Base-by-base conservation (phyloP, 345 rosid genomes). In the Aurinia saxatilis region DNA sequence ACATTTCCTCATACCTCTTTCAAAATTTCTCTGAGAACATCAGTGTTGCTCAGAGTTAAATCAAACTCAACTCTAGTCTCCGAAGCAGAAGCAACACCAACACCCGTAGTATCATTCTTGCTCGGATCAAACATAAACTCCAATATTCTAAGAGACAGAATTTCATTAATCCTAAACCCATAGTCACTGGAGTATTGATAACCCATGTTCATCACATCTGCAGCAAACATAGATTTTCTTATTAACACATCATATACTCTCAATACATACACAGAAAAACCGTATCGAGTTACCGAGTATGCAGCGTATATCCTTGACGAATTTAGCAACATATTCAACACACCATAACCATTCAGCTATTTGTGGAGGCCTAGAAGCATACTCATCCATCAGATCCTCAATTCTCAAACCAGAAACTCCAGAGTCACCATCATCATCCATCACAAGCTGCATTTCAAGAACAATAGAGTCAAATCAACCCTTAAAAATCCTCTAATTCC, bases 321-420 rank as follows among this genome's bases (percentile, higher is more conserved):
- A 65, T 35, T 64, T 71, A 55, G 75, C 70, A 42, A 50, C 66
- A 15, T 50, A 65, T 58, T 71, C 75, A 2, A 71, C 50, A 50
- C 61, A 71, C 75, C 75, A 71, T 35, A 64, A 27, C 70, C 66
- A 64, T 10, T 50, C 66, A 64, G 75, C 54, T 33, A 64, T 27
- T 15, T 70, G 45, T 25, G 75, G 38, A 1, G 70, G 65, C 50
- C 40, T 54, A 41, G 70, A 71, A 41, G 42, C 4, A 18, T 57
- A 50, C 12, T 71, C 70, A 23, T 56, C 35, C 17, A 33, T 64
- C 40, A 71, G 35, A 31, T 64, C 70, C 60, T 64, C 65, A 7
- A 71, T 17, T 14, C 70, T 64, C 41, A 63, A 25, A 16, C 49
- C 54, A 50, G 15, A n/a, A n/a, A 63, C 29, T 61, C 10, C 36